Percentiles rank a stretch among this genome's conserved stretches.
These are phyloP conservation scores for Colletotrichum cuscutae DNA, from an alignment of 2,329 filamentous ascomycete genomes.

Conservation along the genomic window DNA sequence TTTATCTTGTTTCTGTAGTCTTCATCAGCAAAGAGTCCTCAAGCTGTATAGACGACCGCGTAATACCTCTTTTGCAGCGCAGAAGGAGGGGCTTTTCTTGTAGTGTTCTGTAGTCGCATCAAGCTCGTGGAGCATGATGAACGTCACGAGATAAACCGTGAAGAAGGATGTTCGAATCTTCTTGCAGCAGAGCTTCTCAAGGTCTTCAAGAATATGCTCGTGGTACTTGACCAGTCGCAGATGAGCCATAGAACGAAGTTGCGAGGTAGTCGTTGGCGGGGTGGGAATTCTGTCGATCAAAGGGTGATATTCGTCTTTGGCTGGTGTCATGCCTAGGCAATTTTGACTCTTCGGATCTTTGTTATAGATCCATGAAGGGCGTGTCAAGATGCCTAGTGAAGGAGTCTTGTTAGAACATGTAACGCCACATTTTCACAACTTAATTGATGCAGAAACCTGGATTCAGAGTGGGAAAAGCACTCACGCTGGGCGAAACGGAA, in stretches of 20 bases:
- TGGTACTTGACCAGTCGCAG: conserved; percentile 46
- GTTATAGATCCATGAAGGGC: conserved; percentile 53
- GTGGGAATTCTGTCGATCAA: conserved; percentile 50
- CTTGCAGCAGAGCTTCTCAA: conserved; percentile 43
- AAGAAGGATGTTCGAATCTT: conserved; percentile 39
- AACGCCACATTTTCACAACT: background rate
- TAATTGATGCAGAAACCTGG: background rate
- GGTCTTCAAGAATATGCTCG: conserved; percentile 44
- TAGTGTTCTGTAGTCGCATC: background rate
- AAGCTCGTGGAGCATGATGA: conserved; percentile 51
- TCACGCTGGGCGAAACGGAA: conserved; percentile 60
- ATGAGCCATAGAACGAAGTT: conserved; percentile 55
- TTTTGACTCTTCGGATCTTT: conserved; percentile 52
- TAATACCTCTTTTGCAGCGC: background rate
- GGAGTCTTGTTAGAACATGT: conserved; percentile 44
- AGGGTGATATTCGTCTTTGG: conserved; percentile 48
- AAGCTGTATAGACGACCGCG: background rate
- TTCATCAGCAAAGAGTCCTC: background rate
- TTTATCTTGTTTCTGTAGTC: background rate
- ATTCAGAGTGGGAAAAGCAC: conserved; percentile 37
- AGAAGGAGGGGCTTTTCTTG: background rate
- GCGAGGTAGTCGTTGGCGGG: conserved; percentile 57
- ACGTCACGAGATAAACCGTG: conserved; percentile 52
- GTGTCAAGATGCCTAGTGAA: conserved; percentile 42
- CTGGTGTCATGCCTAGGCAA: conserved; percentile 39